Evolutionary conservation across 148 eudicot species (phyloP), one percentile per base, ranked within the genome.

Genomic region (Camellia granthamiana): DNA sequence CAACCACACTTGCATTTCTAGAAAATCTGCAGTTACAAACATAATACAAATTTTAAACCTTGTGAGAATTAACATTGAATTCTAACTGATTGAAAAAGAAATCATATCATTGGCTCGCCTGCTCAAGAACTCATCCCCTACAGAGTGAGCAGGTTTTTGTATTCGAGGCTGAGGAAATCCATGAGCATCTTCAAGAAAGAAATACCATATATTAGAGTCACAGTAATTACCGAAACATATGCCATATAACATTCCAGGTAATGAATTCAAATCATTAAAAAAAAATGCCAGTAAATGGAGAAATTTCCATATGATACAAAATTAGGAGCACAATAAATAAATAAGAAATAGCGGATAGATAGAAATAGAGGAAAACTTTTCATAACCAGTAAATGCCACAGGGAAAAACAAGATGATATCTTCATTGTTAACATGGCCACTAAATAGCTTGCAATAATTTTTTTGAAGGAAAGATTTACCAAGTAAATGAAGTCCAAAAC

Each of bases 1-100:
- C 98, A 78, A 95, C 97, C 68, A 95, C 79, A 59, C 82, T 84
- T 49, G 97, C 96, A 61, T 93, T 95, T 83, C 98, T 87, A 15
- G 91, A 82, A 78, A 91, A 95, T 79, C 98, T 95, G 95, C 84
- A 78, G 77, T 67, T 62, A 75, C 15, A 19, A n/a, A 41, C 42
- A n/a, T 43, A 56, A 66, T 4, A 46, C 3, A 81, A 15, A 12
- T 7, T 21, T 75, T 44, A 13, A 74, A 65, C 49, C 59, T 8
- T 6, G 6, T 44, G 19, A 12, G 54, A 72, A 30, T 30, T 61
- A 49, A 11, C 67, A n/a, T 66, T 66, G 46, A 66, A 19, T 8
- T 10, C 60, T 6, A 59, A 15, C 23, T 16, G 63, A 58, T 59
- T 72, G 21, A 41, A 58, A 38, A 67, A 63, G 59, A 30, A 70